Evolutionary conservation across 2,329 filamentous ascomycete species (phyloP), one percentile per base, ranked within the genome.

Genomic region (Ophiostoma sp.): DNA sequence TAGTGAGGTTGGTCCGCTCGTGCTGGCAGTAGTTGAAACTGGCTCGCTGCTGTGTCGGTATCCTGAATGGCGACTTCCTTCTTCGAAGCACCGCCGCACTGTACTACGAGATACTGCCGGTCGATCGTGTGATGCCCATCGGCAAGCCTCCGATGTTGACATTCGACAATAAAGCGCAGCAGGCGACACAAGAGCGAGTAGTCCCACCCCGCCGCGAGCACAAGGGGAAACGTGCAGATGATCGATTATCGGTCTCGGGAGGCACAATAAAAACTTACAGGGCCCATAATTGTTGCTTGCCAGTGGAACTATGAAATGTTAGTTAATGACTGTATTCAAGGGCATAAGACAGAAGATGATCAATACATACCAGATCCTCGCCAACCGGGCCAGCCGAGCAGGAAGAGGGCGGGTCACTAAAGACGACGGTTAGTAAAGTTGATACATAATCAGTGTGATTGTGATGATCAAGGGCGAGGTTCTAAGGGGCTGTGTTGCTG

Each of bases 251-350:
- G 6, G 7, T 11, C 9, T 7, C 5, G n/a, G 58, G 69, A 71
- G 63, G n/a, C 16, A 64, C 14, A 72, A 71, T 41, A 0, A 3
- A 69, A 75, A 88, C 92, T 88, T 88, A 96, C 92, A 79, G 95
- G 95, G 81, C 95, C 95, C 95, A 99, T 99, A 80, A 99, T 99
- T 67, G 95, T 99, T 77, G 95, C 95, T 89, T 99, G 95, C 95
- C 95, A 99, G 88, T 98, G 95, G 79, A 99, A 99, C 94, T 63
- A 16, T 42, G 12, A 42, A 38, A 6, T 18, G 16, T 75, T 73
- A 76, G 73, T 52, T 2, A 27, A 27, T 27, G 27, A 71, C 16
- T 2, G 36, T 66, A 18, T 40, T 27, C 58, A 40, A 62, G 27
- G 27, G 27, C 27, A 27, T 12, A 47, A 16, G 45, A 14, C 4